A percentile compares a stretch with the other conserved stretches of the same genome.
Conservation (phyloP, 139 green algal genomes). For the Cymbomonas tetramitiformis region DNA sequence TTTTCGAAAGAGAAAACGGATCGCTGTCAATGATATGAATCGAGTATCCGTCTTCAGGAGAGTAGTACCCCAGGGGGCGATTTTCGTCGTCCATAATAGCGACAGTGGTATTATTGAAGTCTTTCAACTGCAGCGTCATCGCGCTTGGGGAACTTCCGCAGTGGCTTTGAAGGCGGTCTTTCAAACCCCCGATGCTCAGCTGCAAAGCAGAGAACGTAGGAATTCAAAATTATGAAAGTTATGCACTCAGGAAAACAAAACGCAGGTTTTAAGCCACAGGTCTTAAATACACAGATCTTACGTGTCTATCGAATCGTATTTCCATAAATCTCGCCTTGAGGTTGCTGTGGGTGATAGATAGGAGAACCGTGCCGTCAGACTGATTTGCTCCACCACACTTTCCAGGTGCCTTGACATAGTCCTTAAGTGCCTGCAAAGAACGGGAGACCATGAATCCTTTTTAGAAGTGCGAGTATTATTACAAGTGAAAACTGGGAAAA, state of each 20-base stretch:
- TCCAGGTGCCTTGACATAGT: slow-evolving; percentile 13
- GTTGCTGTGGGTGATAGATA: slow-evolving; percentile 82
- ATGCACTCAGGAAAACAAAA: background rate
- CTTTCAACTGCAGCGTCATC: slow-evolving; percentile 71
- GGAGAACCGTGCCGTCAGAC: slow-evolving; percentile 61
- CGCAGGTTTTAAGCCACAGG: background rate
- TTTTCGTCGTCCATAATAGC: slow-evolving; percentile 39
- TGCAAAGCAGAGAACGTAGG: no score
- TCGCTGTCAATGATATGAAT: slow-evolving; percentile 84
- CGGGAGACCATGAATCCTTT: background rate
- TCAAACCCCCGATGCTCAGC: slow-evolving; percentile 64
- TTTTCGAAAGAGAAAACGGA: slow-evolving; percentile 54
- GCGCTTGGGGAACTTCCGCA: slow-evolving; percentile 55
- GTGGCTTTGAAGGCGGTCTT: slow-evolving; percentile 75
- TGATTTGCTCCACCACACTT: background rate
- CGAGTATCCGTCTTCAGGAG: slow-evolving; percentile 50
- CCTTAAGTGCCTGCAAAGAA: slow-evolving; percentile 17
- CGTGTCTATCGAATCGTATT: slow-evolving; percentile 72
- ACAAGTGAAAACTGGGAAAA: no score
- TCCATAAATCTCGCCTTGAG: slow-evolving; percentile 80
- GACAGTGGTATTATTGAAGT: slow-evolving; percentile 42
- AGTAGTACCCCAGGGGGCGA: slow-evolving; percentile 85
- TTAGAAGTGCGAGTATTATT: background rate
- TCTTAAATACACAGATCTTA: slow-evolving; percentile 1
- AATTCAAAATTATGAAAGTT: background rate